These are phyloP conservation scores for Stylonectria norvegica DNA, from an alignment of 2,329 filamentous ascomycete genomes.

Conservation along the genomic window DNA sequence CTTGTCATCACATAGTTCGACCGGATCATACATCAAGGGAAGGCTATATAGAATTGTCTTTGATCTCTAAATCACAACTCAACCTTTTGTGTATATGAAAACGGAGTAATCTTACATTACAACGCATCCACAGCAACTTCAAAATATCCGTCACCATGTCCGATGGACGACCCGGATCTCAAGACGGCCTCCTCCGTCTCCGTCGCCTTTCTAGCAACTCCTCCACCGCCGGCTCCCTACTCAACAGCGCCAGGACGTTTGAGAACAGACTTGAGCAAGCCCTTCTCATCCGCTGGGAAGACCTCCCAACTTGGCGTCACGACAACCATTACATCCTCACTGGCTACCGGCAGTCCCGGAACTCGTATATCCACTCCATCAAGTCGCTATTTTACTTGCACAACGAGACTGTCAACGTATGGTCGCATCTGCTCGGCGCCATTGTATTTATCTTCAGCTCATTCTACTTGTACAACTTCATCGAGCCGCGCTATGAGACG, in stretches of 20 bases:
- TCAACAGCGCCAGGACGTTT: constrained; percentile 28
- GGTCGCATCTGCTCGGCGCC: constrained; percentile 64
- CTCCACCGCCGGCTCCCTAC: constrained; percentile 22
- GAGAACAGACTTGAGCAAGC: constrained; percentile 41
- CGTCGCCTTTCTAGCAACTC: constrained; percentile 29
- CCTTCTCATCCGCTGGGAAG: constrained; percentile 54
- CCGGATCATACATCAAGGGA: too few relatives aligned
- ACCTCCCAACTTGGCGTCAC: constrained; percentile 56
- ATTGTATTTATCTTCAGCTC: constrained; percentile 52
- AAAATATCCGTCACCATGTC: constrained; percentile 27
- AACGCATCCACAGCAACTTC: too few relatives aligned
- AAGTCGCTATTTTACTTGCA: constrained; percentile 52
- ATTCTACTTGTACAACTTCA: constrained; percentile 50
- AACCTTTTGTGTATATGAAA: constrained; percentile 9
- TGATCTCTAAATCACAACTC: too few relatives aligned
- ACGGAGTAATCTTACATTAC: neutral
- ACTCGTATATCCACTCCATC: constrained; percentile 46
- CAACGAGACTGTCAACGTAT: constrained; percentile 63
- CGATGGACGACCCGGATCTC: constrained; percentile 1
- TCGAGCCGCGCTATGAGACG: constrained; percentile 63
- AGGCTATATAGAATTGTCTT: too few relatives aligned
- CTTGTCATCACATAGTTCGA: constrained; percentile 5
- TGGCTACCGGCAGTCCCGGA: constrained; percentile 51
- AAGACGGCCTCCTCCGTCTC: constrained; percentile 23
- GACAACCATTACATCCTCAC: constrained; percentile 55